Conservation (phyloP, 1,284 basidiomycete genomes). For the Cryptococcus sp. region DNA sequence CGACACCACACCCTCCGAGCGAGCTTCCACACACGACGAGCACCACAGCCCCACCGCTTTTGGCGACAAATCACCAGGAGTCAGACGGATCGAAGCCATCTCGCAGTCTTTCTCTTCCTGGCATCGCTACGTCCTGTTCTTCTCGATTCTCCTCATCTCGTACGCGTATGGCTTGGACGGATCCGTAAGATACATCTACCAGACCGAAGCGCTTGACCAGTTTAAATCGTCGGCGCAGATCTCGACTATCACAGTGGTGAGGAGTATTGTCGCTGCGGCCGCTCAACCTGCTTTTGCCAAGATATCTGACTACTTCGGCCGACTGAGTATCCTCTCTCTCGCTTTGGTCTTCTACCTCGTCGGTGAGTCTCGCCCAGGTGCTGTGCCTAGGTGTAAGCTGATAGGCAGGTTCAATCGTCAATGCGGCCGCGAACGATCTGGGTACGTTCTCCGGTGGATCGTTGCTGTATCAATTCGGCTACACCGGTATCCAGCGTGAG, state of each 20-base stretch:
- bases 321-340: constrained; percentile 40
- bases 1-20: too few relatives aligned
- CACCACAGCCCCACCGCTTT: constrained; percentile 15
- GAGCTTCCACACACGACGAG: too few relatives aligned
- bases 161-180: constrained; percentile 13
- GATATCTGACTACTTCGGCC: constrained; percentile 46
- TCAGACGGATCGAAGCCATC: constrained; percentile 43
- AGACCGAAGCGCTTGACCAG: constrained; percentile 18
- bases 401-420: constrained; percentile 40
- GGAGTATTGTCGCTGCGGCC: constrained; percentile 34
- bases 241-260: constrained; percentile 41
- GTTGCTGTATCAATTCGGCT: constrained; percentile 41
- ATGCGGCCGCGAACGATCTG: constrained; percentile 37
- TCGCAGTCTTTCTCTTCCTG: constrained; percentile 29
- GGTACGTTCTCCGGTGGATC: constrained; percentile 43
- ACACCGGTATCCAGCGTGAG: constrained; percentile 25
- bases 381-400: not conserved
- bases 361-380: constrained; percentile 13
- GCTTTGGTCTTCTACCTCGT: constrained; percentile 43
- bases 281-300: constrained; percentile 40
- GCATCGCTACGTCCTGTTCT: constrained; percentile 37
- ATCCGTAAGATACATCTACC: constrained; percentile 33
- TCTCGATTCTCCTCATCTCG: constrained; percentile 45
- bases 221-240: constrained; percentile 24
- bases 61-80: constrained; percentile 34